Evolutionary conservation across 768 basidiomycete genomes (phyloP).

Genomic region (Pleurotus citrinopileatus): DNA sequence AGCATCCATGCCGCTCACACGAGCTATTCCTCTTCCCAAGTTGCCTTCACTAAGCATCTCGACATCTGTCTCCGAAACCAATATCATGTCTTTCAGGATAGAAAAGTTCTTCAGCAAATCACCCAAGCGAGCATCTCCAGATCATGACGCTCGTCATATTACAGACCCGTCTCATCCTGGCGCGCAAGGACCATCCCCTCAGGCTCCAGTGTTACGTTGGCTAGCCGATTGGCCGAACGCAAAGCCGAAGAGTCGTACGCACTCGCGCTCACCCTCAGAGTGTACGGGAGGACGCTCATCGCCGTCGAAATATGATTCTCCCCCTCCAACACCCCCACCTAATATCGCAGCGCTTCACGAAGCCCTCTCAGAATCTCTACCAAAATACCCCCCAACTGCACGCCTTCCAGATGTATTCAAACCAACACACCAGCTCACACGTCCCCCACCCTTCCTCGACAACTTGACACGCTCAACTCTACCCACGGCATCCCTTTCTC

Average conservation of each 20-base stretch:
- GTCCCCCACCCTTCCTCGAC: slow-evolving; percentile 52
- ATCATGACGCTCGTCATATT: no score
- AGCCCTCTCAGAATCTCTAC: slow-evolving; percentile 26
- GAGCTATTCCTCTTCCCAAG: not conserved
- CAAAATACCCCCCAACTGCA: slow-evolving; percentile 39
- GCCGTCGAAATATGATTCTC: slow-evolving; percentile 22
- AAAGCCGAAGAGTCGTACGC: not conserved
- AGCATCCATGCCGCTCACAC: not conserved
- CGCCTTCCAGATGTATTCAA: slow-evolving; percentile 35
- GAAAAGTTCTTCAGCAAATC: not conserved
- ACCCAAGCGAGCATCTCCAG: slow-evolving; percentile 12
- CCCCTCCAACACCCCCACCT: slow-evolving; percentile 19
- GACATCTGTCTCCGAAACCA: not conserved
- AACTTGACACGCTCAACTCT: slow-evolving; percentile 57
- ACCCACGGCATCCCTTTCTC: slow-evolving; percentile 60
- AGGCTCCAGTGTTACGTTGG: slow-evolving; percentile 44
- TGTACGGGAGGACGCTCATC: not conserved
- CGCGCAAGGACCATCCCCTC: slow-evolving; percentile 14
- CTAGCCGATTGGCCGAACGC: slow-evolving; percentile 31
- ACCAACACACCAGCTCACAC: slow-evolving; percentile 28
- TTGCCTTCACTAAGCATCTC: slow-evolving; percentile 1
- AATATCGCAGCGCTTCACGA: slow-evolving; percentile 36
- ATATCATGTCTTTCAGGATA: not conserved
- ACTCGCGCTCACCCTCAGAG: not conserved
- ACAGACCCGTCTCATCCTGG: no score